Evolutionary conservation across 768 basidiomycete species (phyloP).

Genomic region (Boletus subparvulus): DNA sequence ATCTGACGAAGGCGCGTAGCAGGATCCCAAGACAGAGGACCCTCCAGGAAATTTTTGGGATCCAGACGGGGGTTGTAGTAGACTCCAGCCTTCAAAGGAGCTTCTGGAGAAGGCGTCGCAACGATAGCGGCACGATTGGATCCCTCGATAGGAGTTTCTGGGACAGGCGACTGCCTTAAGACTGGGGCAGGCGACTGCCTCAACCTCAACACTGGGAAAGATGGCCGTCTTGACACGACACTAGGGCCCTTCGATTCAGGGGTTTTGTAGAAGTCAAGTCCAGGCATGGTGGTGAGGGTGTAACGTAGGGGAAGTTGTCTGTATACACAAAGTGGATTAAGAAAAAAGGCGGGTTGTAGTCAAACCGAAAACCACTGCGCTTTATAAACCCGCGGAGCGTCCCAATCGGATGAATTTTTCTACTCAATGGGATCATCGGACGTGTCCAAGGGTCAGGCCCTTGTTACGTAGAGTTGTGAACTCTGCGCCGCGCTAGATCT

Average conservation of each 20-base stretch:
- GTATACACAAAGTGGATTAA: conserved; percentile 27
- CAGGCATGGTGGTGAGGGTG: conserved; percentile 29
- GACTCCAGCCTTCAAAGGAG: conserved; percentile 19
- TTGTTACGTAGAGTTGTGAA: conserved; percentile 24
- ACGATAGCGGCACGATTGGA: neutral
- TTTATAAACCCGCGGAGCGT: conserved; percentile 23
- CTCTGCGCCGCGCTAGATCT: conserved; percentile 8
- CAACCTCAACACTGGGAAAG: no score
- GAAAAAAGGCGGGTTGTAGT: neutral
- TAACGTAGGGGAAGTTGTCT: conserved; percentile 4
- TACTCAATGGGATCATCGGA: conserved; percentile 7
- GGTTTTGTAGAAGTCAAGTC: conserved; percentile 32
- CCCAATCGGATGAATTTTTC: conserved; percentile 15
- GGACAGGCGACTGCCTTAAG: neutral
- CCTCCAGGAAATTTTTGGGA: conserved; percentile 65
- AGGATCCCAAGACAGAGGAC: conserved; percentile 65
- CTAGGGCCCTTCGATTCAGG: conserved; percentile 1
- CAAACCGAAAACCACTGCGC: neutral
- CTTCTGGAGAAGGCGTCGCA: conserved; percentile 10
- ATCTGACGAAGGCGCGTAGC: conserved; percentile 71
- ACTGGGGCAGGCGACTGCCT: no score
- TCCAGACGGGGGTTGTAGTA: conserved; percentile 72
- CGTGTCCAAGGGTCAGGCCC: conserved; percentile 23
- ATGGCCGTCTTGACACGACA: neutral
- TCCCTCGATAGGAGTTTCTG: conserved; percentile 7